Base-by-base conservation (phyloP, 23 red algal genomes). In the Gracilaria caudata region DNA sequence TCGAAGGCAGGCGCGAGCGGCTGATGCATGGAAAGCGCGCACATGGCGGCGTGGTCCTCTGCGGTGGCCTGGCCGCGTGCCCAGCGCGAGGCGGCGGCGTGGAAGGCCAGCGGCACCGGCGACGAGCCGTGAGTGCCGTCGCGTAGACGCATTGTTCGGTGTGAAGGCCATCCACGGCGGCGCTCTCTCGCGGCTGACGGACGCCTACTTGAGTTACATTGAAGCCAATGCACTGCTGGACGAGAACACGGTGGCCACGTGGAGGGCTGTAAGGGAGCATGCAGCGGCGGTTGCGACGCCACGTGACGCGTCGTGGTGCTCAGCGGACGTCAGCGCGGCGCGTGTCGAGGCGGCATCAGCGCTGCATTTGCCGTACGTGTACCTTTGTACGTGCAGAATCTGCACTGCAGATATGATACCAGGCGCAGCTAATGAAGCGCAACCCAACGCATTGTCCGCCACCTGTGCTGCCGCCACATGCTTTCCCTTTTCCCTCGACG, bases 1-100 rank as follows among this genome's bases (percentile, higher is more conserved):
- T 80, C 77, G 36, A 39, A 80, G 21, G 77, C 35, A 17, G 51
- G 20, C 19, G 77, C 16, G 14, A 80, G 56, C 35, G 77, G 77
- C 3, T 5, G 20, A 4, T 63, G 51, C 21, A 51, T 23, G 1
- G 77, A 51, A 32, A 80, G 46, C 21, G 46, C 51, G 20, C 20
- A n/a, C 77, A 80, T 57, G 20, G 56, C 77, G 33, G 77, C 77
- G 7, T 25, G 21, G 16, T 77, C 81, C 19, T 75, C 24, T 60
- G 71, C 23, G 21, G 81, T n/a, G 20, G 45, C 71, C n/a, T 39
- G 7, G 35, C 81, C 81, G 37, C 63, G 21, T 34, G 68, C 66
- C 71, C 81, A 86, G 17, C 71, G 68, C 81, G 51, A 24, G 19
- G 36, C 57, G 28, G 80, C 80, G 29, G 80, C 80, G 32, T 13